A percentile compares a stretch with the other conserved stretches of the same genome.
Conservation (phyloP, 805 yeast species). For the Blastobotrys parvus region DNA sequence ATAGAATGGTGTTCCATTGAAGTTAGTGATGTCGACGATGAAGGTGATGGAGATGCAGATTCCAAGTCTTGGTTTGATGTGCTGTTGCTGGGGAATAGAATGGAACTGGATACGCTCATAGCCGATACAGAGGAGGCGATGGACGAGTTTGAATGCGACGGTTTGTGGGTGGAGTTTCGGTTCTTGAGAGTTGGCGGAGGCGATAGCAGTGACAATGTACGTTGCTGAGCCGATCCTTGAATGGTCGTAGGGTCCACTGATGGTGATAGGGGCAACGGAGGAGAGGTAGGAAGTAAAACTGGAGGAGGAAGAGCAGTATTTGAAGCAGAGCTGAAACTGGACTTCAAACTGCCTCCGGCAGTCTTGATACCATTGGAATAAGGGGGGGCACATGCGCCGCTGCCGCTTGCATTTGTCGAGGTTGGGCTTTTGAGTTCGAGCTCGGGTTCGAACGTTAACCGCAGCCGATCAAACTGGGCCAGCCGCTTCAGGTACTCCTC, state of each 20-base stretch:
- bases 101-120: conserved; percentile 2
- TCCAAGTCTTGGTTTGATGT: neutral
- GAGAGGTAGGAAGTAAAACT: neutral
- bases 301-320: neutral
- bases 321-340: no score
- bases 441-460: conserved; percentile 1
- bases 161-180: neutral
- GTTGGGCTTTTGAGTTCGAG: neutral
- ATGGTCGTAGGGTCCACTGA: neutral
- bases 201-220: neutral
- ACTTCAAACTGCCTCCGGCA: neutral
- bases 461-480: neutral
- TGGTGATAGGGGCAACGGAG: neutral
- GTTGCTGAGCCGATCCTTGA: neutral
- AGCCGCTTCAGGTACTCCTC: conserved; percentile 1
- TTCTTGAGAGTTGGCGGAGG: neutral
- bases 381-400: no score
- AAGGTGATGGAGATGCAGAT: neutral
- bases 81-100: conserved; percentile 3
- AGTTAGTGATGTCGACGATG: no score
- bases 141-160: neutral
- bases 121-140: neutral
- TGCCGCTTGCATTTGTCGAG: neutral
- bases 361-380: no score
- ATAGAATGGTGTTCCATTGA: neutral